Evolutionary conservation across 1,284 basidiomycete species (phyloP).

Genomic region (Coriolopsis trogii): DNA sequence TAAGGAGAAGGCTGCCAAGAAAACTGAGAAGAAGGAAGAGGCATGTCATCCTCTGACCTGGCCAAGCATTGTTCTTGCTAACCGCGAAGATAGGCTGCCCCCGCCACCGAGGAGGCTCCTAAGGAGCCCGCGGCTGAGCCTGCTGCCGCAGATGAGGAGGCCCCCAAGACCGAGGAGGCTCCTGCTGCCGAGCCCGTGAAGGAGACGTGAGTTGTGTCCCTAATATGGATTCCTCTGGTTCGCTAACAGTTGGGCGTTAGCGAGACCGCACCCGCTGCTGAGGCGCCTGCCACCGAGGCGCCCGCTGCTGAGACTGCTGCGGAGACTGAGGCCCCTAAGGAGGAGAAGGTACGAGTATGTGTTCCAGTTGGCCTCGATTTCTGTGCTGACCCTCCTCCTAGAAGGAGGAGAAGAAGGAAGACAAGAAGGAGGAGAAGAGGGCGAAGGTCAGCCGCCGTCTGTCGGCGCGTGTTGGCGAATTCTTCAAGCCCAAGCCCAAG

Average conservation of each 20-base stretch:
- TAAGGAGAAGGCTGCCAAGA: constrained; percentile 60
- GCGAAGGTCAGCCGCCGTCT: constrained; percentile 75
- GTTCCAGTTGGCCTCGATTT: neutral
- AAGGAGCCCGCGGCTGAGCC: constrained; percentile 35
- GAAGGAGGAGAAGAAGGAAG: constrained; percentile 51
- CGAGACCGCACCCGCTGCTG: constrained; percentile 63
- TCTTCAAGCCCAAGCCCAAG: constrained; percentile 81
- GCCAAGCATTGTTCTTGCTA: constrained; percentile 2
- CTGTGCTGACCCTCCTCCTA: constrained; percentile 18
- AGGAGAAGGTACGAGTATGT: constrained; percentile 65
- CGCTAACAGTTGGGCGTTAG: constrained; percentile 40
- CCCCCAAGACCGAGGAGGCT: constrained; percentile 40
- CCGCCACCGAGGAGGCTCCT: constrained; percentile 35
- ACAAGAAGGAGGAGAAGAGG: constrained; percentile 40
- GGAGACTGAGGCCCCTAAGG: constrained; percentile 55
- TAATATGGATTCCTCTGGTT: neutral
- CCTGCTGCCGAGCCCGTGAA: constrained; percentile 51
- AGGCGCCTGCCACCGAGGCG: constrained; percentile 40
- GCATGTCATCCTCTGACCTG: constrained; percentile 37
- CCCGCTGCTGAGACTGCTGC: constrained; percentile 39
- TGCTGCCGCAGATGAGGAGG: constrained; percentile 36
- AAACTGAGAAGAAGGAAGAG: constrained; percentile 73
- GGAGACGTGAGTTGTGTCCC: constrained; percentile 51
- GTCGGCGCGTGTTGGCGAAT: constrained; percentile 73
- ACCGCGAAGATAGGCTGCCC: constrained; percentile 31